Conservation (phyloP, 305 asterid genomes). For the Fraxinus paxiana region DNA sequence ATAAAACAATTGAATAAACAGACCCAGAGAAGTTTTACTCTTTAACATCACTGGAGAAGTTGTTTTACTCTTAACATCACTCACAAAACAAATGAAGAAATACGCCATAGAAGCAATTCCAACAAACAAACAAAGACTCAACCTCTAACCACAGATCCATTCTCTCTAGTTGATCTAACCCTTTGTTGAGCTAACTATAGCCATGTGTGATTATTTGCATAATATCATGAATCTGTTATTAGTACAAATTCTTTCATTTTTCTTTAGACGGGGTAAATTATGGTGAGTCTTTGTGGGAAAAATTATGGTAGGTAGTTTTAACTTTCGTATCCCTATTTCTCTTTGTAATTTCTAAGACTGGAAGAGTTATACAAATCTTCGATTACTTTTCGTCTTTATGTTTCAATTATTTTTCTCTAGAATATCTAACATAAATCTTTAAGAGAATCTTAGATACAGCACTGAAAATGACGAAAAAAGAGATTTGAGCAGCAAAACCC, state of each 20-base stretch:
- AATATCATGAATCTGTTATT: neutral
- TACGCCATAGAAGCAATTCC: neutral
- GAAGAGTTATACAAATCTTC: neutral
- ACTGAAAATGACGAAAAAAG: neutral
- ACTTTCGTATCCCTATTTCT: neutral
- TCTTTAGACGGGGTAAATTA: neutral
- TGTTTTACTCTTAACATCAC: neutral
- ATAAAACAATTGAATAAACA: neutral
- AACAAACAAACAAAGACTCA: neutral
- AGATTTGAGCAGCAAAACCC: neutral
- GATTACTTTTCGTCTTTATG: neutral
- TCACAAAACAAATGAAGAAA: neutral
- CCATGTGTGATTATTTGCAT: neutral
- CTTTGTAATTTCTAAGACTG: neutral
- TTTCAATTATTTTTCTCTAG: neutral
- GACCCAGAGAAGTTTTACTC: neutral
- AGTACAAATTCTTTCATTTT: neutral
- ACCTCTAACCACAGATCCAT: neutral
- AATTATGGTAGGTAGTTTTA: neutral
- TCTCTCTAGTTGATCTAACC: neutral
- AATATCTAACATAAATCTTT: neutral
- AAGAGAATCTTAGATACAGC: neutral
- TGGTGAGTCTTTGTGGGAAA: neutral
- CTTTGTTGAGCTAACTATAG: neutral
- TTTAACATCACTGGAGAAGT: neutral